phyloP scores from a whole-genome alignment of 768 basidiomycete species.

The Leccinum incarnatum region DNA sequence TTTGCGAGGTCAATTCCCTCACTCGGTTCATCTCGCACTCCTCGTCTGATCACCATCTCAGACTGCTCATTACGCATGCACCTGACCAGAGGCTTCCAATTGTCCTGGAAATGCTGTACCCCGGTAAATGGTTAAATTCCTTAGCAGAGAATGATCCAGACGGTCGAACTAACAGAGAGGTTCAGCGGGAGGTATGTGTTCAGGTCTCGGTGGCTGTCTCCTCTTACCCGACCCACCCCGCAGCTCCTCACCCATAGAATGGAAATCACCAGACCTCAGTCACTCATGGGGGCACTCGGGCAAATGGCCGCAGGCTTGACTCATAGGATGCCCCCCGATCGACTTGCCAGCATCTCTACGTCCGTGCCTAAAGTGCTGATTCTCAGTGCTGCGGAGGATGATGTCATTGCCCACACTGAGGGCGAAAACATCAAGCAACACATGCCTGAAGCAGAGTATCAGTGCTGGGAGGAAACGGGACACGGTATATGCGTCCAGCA shows the following conservation, averaged over 20 bases:
- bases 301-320: conserved; percentile 71
- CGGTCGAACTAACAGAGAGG: conserved; percentile 62
- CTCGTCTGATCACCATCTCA: conserved; percentile 24
- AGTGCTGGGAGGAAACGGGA: conserved; percentile 60
- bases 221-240: neutral
- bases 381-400: conserved; percentile 67
- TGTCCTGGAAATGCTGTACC: conserved; percentile 58
- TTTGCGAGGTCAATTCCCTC: conserved; percentile 33
- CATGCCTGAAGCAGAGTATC: conserved; percentile 58
- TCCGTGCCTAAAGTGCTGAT: conserved; percentile 64
- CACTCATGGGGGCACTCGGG: conserved; percentile 58
- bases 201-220: neutral
- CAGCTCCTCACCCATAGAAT: conserved; percentile 50
- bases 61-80: conserved; percentile 37
- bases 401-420: conserved; percentile 51
- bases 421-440: conserved; percentile 48
- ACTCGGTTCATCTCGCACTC: neutral
- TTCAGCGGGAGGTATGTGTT: conserved; percentile 51
- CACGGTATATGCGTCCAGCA: conserved; percentile 60
- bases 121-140: conserved; percentile 56
- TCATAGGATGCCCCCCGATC: conserved; percentile 52
- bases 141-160: conserved; percentile 50
- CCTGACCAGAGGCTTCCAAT: conserved; percentile 47
- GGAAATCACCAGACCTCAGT: conserved; percentile 54
- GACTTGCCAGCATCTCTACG: conserved; percentile 47